Evolutionary conservation across 225 moss, liverwort and hornwort species (phyloP), one percentile per base, ranked within the genome.

Genomic region (Marchantia polymorpha): DNA sequence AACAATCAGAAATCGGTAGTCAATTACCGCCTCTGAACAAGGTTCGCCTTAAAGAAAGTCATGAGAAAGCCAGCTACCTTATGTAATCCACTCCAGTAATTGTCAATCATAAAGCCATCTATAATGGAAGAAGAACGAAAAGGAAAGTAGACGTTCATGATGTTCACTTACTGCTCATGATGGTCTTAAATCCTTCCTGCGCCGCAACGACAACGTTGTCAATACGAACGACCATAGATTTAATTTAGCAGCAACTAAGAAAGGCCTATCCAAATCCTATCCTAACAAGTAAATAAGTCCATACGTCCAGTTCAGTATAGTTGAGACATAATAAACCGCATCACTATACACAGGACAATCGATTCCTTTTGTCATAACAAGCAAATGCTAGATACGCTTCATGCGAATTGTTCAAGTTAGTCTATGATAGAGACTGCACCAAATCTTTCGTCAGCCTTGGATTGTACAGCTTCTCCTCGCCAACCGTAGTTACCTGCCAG

Each of bases 401-500:
- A 22, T 61, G 61, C 61, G 17, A 7, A 0, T 2, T 23, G 9
- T 7, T 46, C 15, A 50, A 50, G 12, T 12, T 50, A 10, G 0
- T 19, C 6, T 22, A 47, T 74, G 55, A 14, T 25, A 26, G 74
- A 51, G n/a, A 66, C 10, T 64, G n/a, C 59, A 85, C 88, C 90
- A 92, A 85, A 76, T 90, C 86, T 85, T 94, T 94, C 12, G 83
- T 72, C 30, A 94, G 85, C 51, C 90, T 80, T 78, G 89, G 85
- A 81, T 94, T 96, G 81, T 78, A 83, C 39, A 78, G 70, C 65
- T 83, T 84, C 82, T 92, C 94, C 78, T 92, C 91, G 10, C 85
- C 91, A 64, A 94, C 92, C 63, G 91, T 92, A 16, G 94, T 91
- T 68, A 94, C 91, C 83, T 86, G 75, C 68, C 46, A 47, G 8